Conservation (phyloP, 345 rosid genomes). For the Eucalyptus sp. region DNA sequence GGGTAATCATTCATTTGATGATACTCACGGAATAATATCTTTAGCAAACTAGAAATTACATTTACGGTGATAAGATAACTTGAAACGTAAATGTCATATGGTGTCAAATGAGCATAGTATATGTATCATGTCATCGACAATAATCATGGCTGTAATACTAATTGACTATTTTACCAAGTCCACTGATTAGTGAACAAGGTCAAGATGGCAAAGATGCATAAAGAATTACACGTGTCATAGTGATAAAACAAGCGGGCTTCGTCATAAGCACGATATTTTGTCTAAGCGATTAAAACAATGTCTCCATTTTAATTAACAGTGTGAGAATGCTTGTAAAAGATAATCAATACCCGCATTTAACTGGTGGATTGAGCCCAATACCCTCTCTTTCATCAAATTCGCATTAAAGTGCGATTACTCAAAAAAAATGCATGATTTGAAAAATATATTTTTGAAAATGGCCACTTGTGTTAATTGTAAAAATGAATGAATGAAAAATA, state of each 20-base stretch:
- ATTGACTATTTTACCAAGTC: too few species aligned
- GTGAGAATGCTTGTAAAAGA: neutral
- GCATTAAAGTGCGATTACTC: neutral
- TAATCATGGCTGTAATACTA: neutral
- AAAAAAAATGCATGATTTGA: too few species aligned
- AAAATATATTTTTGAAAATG: neutral
- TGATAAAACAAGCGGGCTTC: neutral
- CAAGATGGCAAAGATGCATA: rapidly evolving
- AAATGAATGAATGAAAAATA: too few species aligned
- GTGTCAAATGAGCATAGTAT: rapidly evolving
- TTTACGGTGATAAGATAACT: neutral
- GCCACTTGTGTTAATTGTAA: too few species aligned
- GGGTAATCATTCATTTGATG: neutral
- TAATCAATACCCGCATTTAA: neutral
- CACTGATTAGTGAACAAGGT: too few species aligned
- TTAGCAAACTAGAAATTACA: neutral
- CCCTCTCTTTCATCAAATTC: neutral
- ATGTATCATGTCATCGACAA: neutral
- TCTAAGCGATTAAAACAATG: rapidly evolving
- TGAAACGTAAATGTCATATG: neutral
- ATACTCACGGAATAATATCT: neutral
- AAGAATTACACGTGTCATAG: rapidly evolving
- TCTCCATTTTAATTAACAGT: neutral
- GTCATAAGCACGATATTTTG: neutral
- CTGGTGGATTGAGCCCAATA: neutral